Base-by-base conservation (phyloP, 805 yeast species). In the Myxozyma neglecta region DNA sequence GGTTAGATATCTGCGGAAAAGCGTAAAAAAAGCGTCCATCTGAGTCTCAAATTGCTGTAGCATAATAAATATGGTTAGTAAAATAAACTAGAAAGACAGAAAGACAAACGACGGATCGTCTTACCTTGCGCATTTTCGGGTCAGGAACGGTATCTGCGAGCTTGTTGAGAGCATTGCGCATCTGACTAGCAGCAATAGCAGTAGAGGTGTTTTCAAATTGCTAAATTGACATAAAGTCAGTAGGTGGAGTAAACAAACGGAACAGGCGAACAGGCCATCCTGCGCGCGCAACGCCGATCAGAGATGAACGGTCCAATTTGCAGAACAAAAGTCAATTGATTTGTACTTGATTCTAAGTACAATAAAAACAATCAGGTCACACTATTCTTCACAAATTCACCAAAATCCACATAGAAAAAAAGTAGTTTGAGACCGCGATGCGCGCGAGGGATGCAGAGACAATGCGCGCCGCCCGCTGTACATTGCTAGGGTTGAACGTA, bases 141-240 rank as follows among this genome's bases (percentile, higher is more conserved):
- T 76, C 88, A 20, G 77, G 75, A 58, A 89, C 88, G n/a, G 91
- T 81, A 76, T 93, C 98, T 53, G 92, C 87, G 74, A 93, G 80
- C 75, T 83, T 84, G 83, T 93, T 93, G 77, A 94, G 83, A 1
- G 96, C 93, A 75, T 94, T 93, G 74, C 98, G 87, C 98, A 93
- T 94, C 77, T 90, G 97, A 66, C 96, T 88, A 6, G 98, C 97
- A 35, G 98, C 97, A 65, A 91, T 94, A 66, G 89, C 89, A 59
- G 97, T 90, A 52, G 97, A 90, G 67, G 96, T 89, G 79, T 89
- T 89, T 77, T 93, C 99, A 72, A 94, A 93, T 24, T 52, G 60
- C 64, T 60, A 36, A 45, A 43, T 10, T 6, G 29, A 39, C 46
- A n/a, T n/a, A 14, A 13, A 20, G 45, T 40, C 36, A 57, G 48